These are phyloP conservation scores for Juncus effusus DNA, from an alignment of 176 grass and related monocot species.

Conservation along the genomic window DNA sequence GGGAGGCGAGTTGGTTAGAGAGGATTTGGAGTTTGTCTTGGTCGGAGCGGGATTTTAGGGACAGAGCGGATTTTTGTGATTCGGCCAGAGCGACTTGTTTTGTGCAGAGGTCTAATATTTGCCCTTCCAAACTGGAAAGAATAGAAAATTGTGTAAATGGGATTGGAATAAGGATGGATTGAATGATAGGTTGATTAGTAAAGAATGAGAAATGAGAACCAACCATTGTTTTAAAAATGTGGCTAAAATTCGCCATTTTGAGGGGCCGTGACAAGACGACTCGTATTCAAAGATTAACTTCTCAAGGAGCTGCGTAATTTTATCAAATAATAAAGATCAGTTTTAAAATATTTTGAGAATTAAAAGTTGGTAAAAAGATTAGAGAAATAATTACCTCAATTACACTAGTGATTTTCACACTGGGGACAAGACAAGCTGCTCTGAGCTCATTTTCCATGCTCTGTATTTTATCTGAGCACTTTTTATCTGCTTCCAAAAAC, in stretches of 20 bases:
- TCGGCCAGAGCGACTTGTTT: conserved; percentile 68
- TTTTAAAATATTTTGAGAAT: conserved; percentile 1
- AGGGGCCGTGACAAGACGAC: conserved; percentile 56
- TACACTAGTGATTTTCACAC: conserved; percentile 43
- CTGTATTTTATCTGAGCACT: conserved; percentile 50
- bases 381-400: conserved; percentile 47
- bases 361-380: conserved; percentile 6
- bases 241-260: conserved; percentile 71
- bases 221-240: conserved; percentile 64
- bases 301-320: conserved; percentile 50
- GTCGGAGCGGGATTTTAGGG: conserved; percentile 54
- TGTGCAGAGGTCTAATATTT: conserved; percentile 60
- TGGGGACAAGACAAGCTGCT: conserved; percentile 44
- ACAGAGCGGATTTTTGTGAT: conserved; percentile 54
- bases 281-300: conserved; percentile 52
- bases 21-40: conserved; percentile 68
- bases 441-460: conserved; percentile 70
- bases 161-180: too few relatives aligned
- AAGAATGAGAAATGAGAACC: conserved; percentile 23
- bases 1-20: conserved; percentile 57
- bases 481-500: conserved; percentile 63
- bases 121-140: conserved; percentile 64
- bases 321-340: not conserved
- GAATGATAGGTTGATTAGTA: not conserved
- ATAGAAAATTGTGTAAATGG: not conserved